Base-by-base conservation (phyloP, 352 stramenopile species). In the Phytophthora pluvialis region DNA sequence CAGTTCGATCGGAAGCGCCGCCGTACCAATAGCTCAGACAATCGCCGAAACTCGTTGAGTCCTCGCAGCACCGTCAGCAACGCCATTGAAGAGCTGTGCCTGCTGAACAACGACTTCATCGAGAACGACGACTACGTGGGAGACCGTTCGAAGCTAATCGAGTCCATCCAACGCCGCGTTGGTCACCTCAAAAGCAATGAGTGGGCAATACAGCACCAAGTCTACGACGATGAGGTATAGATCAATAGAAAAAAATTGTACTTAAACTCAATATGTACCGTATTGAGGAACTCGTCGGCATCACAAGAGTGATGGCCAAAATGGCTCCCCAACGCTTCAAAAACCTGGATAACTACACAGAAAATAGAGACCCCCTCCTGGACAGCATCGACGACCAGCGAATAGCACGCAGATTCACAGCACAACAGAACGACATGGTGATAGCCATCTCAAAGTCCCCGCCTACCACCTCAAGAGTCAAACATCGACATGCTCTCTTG, bases 171-270 rank as follows among this genome's bases (percentile, higher is more conserved):
- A 35, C 42, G 35, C 7, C 64, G 60, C 11, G 78, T 91, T n/a
- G 57, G 64, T 16, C 65, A 77, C 38, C 53, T 93, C 39, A 78
- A 60, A 28, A 91, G 77, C 28, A 91, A 92, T 49, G 73, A 83
- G 33, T 92, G 83, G 81, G 70, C 73, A 36, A 73, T 56, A 52
- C 79, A 78, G 49, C 76, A 81, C 21, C 88, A 86, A 63, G 86
- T 94, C n/a, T 94, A 94, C 62, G 86, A 94, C 32, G 86, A 94
- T 53, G 86, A 94, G 72, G 78, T 92, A 7, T 94, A 82, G 67
- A 33, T 21, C 50, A 68, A 56, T 64, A 42, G 53, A 26, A 60
- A 46, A 21, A 26, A 49, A 21, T 40, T 48, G 18, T 50, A 48
- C 40, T 44, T 51, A 36, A 36, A 61, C 13, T 57, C 16, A 60